Percentiles rank a stretch among this genome's conserved stretches.
These are phyloP conservation scores for Triangularia verruculosa DNA, from an alignment of 2,329 filamentous ascomycete species.

Conservation along the genomic window DNA sequence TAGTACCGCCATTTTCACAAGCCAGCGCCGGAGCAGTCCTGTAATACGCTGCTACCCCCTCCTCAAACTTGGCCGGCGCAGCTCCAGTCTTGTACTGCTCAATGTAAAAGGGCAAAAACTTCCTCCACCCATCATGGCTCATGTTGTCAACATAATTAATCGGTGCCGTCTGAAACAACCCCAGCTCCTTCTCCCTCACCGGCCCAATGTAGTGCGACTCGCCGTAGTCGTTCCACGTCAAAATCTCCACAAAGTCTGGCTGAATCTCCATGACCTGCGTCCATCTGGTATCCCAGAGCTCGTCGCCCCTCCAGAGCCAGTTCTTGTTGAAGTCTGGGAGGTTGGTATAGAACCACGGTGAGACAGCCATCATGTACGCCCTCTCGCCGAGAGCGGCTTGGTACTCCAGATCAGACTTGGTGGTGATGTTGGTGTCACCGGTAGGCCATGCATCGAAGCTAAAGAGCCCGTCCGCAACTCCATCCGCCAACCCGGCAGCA, in stretches of 20 bases:
- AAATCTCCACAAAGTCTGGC: conserved; percentile 32
- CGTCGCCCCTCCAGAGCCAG: conserved; percentile 62
- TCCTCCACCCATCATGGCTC: conserved; percentile 49
- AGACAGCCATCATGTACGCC: conserved; percentile 52
- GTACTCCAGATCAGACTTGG: conserved; percentile 36
- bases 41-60: conserved; percentile 34
- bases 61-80: conserved; percentile 21
- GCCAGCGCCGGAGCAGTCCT: conserved; percentile 30
- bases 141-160: conserved; percentile 45
- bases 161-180: conserved; percentile 40
- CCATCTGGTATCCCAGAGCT: conserved; percentile 61
- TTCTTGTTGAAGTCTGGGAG: conserved; percentile 56
- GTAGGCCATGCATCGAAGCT: conserved; percentile 39
- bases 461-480: conserved; percentile 37
- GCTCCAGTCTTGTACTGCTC: conserved; percentile 47
- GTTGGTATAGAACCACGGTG: conserved; percentile 60
- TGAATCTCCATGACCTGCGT: conserved; percentile 45
- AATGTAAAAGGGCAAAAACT: conserved; percentile 50
- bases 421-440: conserved; percentile 33
- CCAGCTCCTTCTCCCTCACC: conserved; percentile 37
- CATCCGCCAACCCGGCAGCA: conserved; percentile 23
- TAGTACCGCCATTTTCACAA: conserved; percentile 33
- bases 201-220: conserved; percentile 54
- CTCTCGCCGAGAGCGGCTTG: conserved; percentile 35
- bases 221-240: conserved; percentile 51